Evolutionary conservation across 192 early-diverging fungal genomes (phyloP).

Genomic region (Gryganskiella cystojenkinii): DNA sequence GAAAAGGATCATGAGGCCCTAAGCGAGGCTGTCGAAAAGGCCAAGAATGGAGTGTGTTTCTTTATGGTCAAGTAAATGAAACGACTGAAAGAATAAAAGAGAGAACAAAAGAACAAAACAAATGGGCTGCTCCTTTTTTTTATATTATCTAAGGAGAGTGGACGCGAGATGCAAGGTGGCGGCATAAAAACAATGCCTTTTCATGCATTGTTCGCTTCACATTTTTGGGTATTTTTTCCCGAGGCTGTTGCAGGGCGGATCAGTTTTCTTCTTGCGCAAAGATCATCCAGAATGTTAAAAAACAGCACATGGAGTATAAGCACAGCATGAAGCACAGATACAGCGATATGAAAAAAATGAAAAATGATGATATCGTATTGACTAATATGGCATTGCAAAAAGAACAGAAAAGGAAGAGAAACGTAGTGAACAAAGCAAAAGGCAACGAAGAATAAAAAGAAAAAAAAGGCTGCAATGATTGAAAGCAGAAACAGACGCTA

Average conservation of each 20-base stretch:
- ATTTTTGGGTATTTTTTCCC: too few relatives aligned
- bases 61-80: conserved; percentile 40
- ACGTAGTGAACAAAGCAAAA: neutral
- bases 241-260: too few relatives aligned
- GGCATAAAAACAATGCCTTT: too few relatives aligned
- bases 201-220: too few relatives aligned
- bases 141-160: too few relatives aligned
- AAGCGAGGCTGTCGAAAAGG: conserved; percentile 19
- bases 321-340: neutral
- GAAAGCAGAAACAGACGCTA: conserved; percentile 2
- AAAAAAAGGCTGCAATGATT: conserved; percentile 17
- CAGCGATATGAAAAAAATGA: too few relatives aligned
- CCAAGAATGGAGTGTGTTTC: conserved; percentile 50
- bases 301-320: neutral
- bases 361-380: too few relatives aligned
- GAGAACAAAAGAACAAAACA: too few relatives aligned
- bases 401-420: neutral
- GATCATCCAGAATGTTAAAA: too few relatives aligned
- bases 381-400: neutral
- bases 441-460: neutral
- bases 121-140: too few relatives aligned
- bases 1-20: conserved; percentile 36
- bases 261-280: too few relatives aligned
- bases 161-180: too few relatives aligned
- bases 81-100: neutral